Conservation (phyloP, 83 land plant species). For the Diphasiastrum complanatum region DNA sequence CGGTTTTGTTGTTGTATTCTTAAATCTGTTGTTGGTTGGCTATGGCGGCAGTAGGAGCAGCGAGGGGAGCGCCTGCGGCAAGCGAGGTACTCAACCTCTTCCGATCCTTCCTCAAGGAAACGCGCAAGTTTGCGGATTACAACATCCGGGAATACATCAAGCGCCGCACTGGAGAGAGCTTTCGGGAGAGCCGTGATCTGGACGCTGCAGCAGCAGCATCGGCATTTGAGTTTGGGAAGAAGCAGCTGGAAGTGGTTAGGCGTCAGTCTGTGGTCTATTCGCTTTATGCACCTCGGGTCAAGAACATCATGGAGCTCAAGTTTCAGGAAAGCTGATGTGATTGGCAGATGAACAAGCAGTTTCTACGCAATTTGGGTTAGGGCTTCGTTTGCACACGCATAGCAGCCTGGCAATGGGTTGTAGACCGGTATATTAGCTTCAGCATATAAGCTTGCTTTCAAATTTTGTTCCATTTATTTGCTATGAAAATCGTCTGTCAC, state of each 20-base stretch:
- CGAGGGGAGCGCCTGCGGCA: conserved; percentile 37
- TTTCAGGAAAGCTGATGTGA: neutral
- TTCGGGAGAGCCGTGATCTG: conserved; percentile 38
- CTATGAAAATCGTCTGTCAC: too few relatives aligned
- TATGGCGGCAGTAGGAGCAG: too few relatives aligned
- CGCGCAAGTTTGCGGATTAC: conserved; percentile 62
- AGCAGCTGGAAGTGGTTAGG: conserved; percentile 62
- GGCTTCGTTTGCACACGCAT: too few relatives aligned
- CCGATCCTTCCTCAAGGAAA: conserved; percentile 54
- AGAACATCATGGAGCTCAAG: conserved; percentile 69
- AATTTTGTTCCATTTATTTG: too few relatives aligned
- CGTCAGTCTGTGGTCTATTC: conserved; percentile 66
- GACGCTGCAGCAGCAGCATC: conserved; percentile 37
- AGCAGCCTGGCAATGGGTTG: too few relatives aligned
- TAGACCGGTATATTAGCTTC: too few relatives aligned
- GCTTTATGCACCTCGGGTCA: conserved; percentile 60
- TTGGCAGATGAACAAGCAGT: too few relatives aligned
- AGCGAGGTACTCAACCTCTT: conserved; percentile 44
- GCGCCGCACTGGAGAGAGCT: conserved; percentile 55
- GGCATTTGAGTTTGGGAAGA: conserved; percentile 51
- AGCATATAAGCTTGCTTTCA: too few relatives aligned
- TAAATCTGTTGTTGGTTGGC: too few relatives aligned
- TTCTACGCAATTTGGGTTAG: too few relatives aligned
- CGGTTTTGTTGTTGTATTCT: too few relatives aligned
- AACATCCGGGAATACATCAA: conserved; percentile 76